Percentiles rank a stretch among this genome's conserved stretches.
These are phyloP conservation scores for Mycena indigotica DNA, from an alignment of 768 basidiomycete genomes.

Conservation along the genomic window DNA sequence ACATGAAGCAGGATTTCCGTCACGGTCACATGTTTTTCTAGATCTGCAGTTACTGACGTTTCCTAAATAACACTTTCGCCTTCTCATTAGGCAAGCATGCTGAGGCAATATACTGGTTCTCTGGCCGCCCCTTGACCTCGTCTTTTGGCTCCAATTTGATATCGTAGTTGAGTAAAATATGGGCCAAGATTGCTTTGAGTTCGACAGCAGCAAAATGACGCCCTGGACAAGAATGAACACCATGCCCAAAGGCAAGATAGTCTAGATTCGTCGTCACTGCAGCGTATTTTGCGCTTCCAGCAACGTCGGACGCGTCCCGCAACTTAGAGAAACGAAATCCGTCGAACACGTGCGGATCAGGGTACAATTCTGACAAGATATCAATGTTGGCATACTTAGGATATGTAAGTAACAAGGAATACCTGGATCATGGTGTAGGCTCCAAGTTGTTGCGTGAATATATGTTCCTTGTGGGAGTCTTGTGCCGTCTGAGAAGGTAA, in stretches of 20 bases:
- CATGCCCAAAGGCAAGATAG: constrained; percentile 20
- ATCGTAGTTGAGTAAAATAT: constrained; percentile 20
- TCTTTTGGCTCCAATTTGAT: constrained; percentile 12
- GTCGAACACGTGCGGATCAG: constrained; percentile 17
- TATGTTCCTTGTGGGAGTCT: constrained; percentile 22
- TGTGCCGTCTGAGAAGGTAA: constrained; percentile 29
- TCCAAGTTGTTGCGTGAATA: constrained; percentile 18
- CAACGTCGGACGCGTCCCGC: constrained; percentile 12
- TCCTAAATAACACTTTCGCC: constrained; percentile 18
- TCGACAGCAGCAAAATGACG: constrained; percentile 13
- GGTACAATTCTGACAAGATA: constrained; percentile 10
- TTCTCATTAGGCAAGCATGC: constrained; percentile 16
- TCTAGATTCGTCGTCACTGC: constrained; percentile 17
- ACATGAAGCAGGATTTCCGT: too few species aligned
- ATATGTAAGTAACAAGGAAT: neutral
- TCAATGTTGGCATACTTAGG: neutral
- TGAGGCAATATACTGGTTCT: constrained; percentile 19
- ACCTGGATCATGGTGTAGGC: constrained; percentile 19
- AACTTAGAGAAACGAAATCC: constrained; percentile 18
- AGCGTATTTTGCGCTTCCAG: constrained; percentile 18
- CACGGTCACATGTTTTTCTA: neutral
- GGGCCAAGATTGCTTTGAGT: constrained; percentile 17
- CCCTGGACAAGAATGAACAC: constrained; percentile 10
- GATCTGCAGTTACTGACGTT: constrained; percentile 3
- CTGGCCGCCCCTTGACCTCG: constrained; percentile 8